Evolutionary conservation across 805 yeast genomes (phyloP).

Genomic region (Saturnispora gosingensis): DNA sequence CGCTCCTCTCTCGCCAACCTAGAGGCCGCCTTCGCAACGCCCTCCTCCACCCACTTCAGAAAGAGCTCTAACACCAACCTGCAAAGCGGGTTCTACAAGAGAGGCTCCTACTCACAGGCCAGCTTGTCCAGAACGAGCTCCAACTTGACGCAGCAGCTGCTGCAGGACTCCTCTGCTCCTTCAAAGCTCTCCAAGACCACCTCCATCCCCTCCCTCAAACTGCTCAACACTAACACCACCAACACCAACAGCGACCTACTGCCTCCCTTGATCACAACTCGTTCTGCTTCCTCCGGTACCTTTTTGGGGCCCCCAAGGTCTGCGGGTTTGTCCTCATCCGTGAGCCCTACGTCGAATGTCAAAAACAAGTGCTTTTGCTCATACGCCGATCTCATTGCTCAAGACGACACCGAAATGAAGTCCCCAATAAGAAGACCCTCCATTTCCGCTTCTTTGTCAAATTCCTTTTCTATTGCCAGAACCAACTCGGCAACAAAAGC

Average conservation of each 20-base stretch:
- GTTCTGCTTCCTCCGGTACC: constrained; percentile 3
- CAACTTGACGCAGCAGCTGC: constrained; percentile 22
- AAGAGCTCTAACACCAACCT: constrained; percentile 9
- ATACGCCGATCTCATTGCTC: constrained; percentile 69
- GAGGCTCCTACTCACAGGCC: constrained; percentile 14
- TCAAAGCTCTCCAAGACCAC: neutral
- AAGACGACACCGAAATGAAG: constrained; percentile 43
- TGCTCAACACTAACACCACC: constrained; percentile 3
- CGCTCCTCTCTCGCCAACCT: constrained; percentile 46
- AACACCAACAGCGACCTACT: constrained; percentile 5
- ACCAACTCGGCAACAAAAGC: constrained; percentile 20
- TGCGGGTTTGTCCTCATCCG: constrained; percentile 21
- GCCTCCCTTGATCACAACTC: constrained; percentile 7
- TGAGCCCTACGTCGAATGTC: constrained; percentile 21
- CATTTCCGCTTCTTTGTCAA: constrained; percentile 34
- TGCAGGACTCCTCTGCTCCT: constrained; percentile 7
- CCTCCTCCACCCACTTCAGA: constrained; percentile 6
- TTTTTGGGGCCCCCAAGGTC: constrained; percentile 4
- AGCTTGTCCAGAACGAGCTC: constrained; percentile 19
- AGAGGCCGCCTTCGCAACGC: constrained; percentile 24
- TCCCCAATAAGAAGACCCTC: constrained; percentile 51
- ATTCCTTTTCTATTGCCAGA: constrained; percentile 20
- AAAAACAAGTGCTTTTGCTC: constrained; percentile 46
- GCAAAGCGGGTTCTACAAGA: constrained; percentile 12
- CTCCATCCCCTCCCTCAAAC: neutral